Conservation (phyloP, 2,329 filamentous ascomycete genomes). For the Hypoxylon sp. region DNA sequence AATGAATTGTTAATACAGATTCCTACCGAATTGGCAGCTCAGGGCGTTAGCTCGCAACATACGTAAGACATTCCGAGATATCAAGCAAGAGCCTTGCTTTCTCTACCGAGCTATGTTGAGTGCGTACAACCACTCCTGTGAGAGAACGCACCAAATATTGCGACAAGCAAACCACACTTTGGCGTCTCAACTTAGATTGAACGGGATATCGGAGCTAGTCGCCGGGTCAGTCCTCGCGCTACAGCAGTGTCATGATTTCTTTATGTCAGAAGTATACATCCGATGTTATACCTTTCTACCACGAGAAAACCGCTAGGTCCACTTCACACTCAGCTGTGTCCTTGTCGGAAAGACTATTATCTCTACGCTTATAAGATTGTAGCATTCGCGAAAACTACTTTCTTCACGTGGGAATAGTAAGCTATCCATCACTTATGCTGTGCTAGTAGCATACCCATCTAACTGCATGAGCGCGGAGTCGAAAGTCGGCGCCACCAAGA, state of each 20-base stretch:
- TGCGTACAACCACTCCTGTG: constrained; percentile 11
- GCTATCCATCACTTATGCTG: constrained; percentile 8
- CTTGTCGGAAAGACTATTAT: constrained; percentile 9
- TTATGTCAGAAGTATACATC: constrained; percentile 9
- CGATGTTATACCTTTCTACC: constrained; percentile 6
- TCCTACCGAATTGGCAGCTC: constrained; percentile 14
- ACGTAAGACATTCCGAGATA: constrained; percentile 2
- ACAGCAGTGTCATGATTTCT: constrained; percentile 4
- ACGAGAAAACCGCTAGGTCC: constrained; percentile 9
- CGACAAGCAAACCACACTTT: constrained; percentile 12
- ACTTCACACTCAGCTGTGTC: constrained; percentile 14
- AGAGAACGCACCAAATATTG: constrained; percentile 15
- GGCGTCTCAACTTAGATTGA: constrained; percentile 7
- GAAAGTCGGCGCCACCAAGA: constrained; percentile 24
- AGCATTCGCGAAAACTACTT: constrained; percentile 1
- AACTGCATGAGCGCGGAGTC: constrained; percentile 19
- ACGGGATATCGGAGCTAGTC: constrained; percentile 27
- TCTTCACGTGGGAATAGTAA: constrained; percentile 4
- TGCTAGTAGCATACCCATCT: constrained; percentile 1
- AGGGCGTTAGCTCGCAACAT: constrained; percentile 14
- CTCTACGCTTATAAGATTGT: constrained; percentile 17
- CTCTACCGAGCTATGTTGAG: constrained; percentile 16
- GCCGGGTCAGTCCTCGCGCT: constrained; percentile 20
- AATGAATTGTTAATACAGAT: constrained; percentile 10
- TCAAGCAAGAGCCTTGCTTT: constrained; percentile 7